Evolutionary conservation across 164 flowering plant species (phyloP).

Genomic region (Magnolia changhungtana): DNA sequence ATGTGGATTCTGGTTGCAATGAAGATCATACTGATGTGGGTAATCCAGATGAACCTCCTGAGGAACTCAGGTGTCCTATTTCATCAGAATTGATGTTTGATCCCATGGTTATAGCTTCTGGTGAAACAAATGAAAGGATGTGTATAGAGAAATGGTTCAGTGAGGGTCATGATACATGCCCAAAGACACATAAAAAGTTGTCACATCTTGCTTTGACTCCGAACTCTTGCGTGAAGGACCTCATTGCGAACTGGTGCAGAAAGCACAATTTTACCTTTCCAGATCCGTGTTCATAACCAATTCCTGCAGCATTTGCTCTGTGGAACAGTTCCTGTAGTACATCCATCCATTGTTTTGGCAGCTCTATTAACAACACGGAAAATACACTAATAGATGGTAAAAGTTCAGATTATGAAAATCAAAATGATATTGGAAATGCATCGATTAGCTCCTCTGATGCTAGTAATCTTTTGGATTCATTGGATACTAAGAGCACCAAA

Average conservation of each 20-base stretch:
- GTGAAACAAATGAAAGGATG: conserved; percentile 74
- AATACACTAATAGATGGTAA: neutral
- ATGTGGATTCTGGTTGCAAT: conserved; percentile 3
- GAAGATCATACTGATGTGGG: conserved; percentile 21
- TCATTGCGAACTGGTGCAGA: conserved; percentile 63
- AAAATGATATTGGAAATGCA: conserved; percentile 41
- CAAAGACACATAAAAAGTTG: conserved; percentile 53
- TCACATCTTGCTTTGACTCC: conserved; percentile 43
- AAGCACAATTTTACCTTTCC: conserved; percentile 22
- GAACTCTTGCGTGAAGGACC: conserved; percentile 50
- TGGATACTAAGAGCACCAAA: conserved; percentile 17
- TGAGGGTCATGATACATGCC: conserved; percentile 78
- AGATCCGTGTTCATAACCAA: conserved; percentile 22
- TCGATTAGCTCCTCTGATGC: conserved; percentile 48
- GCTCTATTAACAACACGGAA: conserved; percentile 47
- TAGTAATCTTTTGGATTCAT: conserved; percentile 32
- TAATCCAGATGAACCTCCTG: conserved; percentile 36
- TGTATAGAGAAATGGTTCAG: conserved; percentile 83
- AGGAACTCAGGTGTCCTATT: conserved; percentile 71
- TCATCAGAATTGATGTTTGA: conserved; percentile 70
- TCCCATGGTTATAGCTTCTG: conserved; percentile 84
- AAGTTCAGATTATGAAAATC: conserved; percentile 17
- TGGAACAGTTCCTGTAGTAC: conserved; percentile 13
- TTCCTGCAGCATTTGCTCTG: conserved; percentile 14
- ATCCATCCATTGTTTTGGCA: conserved; percentile 35